Percentiles rank a stretch among this genome's conserved stretches.
Conservation (phyloP, 805 yeast genomes). For the Kluyveromyces starmeri region DNA sequence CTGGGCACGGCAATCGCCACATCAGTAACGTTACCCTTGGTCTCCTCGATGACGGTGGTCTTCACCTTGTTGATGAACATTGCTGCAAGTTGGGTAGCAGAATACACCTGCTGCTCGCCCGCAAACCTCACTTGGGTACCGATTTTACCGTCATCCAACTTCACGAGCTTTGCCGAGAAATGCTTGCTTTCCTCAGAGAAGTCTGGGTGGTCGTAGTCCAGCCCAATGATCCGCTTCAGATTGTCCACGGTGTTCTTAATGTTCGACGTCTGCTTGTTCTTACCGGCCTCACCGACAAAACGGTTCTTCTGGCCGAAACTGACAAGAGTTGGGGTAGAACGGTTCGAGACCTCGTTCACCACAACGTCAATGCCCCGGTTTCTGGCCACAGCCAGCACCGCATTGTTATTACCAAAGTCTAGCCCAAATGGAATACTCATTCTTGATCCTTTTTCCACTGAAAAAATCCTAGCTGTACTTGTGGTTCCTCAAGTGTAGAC, state of each 20-base stretch:
- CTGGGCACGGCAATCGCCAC: constrained; percentile 92
- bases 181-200: constrained; percentile 64
- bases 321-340: constrained; percentile 86
- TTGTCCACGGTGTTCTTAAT: constrained; percentile 93
- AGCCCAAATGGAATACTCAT: constrained; percentile 97
- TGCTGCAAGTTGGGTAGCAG: constrained; percentile 85
- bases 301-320: constrained; percentile 89
- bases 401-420: constrained; percentile 92
- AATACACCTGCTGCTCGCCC: constrained; percentile 70
- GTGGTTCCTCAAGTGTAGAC: no score
- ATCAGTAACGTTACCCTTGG: constrained; percentile 69
- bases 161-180: constrained; percentile 63
- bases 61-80: constrained; percentile 92
- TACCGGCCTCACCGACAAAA: constrained; percentile 90
- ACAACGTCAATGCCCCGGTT: constrained; percentile 98
- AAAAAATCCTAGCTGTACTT: no score
- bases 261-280: constrained; percentile 93
- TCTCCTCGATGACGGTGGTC: constrained; percentile 69
- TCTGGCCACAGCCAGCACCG: constrained; percentile 93
- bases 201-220: constrained; percentile 67
- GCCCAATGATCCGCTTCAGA: constrained; percentile 86
- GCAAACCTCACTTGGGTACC: constrained; percentile 80
- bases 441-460: no score
- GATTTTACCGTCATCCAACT: constrained; percentile 61
- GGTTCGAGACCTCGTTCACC: constrained; percentile 97